These are phyloP conservation scores for Wickerhamiella brachini DNA, from an alignment of 805 yeast genomes.

Conservation along the genomic window DNA sequence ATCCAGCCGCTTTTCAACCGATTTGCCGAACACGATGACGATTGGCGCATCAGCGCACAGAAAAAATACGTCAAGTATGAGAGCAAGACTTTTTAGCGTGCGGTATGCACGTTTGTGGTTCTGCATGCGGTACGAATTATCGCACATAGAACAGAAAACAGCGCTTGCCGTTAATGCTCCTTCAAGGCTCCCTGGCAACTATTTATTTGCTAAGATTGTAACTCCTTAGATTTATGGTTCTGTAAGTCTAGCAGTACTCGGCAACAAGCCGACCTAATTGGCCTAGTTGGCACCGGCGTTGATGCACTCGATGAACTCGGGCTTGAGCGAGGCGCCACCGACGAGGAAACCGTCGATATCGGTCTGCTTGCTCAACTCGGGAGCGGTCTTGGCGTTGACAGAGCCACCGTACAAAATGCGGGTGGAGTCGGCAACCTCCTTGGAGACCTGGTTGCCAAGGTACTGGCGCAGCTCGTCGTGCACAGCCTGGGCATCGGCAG, in stretches of 20 bases:
- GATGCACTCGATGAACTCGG: slow-evolving; percentile 92
- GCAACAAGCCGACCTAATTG: no score
- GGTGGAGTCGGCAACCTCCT: slow-evolving; percentile 55
- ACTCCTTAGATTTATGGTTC: no score
- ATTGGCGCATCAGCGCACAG: slow-evolving; percentile 60
- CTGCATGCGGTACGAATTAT: no score
- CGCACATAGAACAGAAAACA: no score
- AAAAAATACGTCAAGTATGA: slow-evolving; percentile 9
- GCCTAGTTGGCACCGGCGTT: slow-evolving; percentile 35
- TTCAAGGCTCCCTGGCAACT: no score
- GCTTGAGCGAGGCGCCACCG: slow-evolving; percentile 98
- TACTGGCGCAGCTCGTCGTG: slow-evolving; percentile 79
- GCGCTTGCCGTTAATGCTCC: no score
- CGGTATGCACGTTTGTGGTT: no score
- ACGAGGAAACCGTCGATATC: slow-evolving; percentile 98
- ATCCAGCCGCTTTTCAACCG: slow-evolving; percentile 61
- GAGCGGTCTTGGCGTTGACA: slow-evolving; percentile 88
- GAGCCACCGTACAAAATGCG: slow-evolving; percentile 98
- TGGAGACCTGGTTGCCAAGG: slow-evolving; percentile 65
- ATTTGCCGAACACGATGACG: slow-evolving; percentile 44
- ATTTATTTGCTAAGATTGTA: no score
- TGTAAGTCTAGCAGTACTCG: no score
- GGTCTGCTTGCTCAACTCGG: slow-evolving; percentile 75
- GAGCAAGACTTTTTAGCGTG: slow-evolving; percentile 2
- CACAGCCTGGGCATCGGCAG: slow-evolving; percentile 93